Conservation (phyloP, 495 filamentous ascomycete genomes). For the Aspergillus sclerotioniger region DNA sequence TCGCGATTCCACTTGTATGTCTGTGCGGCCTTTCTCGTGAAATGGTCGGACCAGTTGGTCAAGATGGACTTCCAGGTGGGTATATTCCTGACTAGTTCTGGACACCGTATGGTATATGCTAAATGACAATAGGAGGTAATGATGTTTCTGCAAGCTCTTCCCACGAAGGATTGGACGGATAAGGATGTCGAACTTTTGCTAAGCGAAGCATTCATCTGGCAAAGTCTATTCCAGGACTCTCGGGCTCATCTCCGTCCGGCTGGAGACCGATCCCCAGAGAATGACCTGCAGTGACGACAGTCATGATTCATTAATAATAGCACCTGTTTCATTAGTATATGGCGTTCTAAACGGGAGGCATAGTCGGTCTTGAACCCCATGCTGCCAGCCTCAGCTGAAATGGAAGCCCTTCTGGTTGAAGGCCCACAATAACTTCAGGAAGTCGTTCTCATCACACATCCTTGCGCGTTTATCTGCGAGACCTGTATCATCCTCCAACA, state of each 20-base stretch:
- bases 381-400: conserved; percentile 62
- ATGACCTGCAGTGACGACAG: conserved; percentile 43
- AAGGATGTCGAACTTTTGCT: conserved; percentile 95
- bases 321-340: conserved; percentile 2
- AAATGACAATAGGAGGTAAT: conserved; percentile 72
- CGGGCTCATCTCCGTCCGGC: conserved; percentile 72
- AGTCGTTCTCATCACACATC: conserved; percentile 88
- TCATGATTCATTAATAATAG: conserved; percentile 35
- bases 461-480: conserved; percentile 77
- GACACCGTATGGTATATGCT: background rate
- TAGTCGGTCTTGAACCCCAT: conserved; percentile 9
- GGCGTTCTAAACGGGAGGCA: background rate
- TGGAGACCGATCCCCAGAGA: conserved; percentile 38
- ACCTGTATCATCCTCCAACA: conserved; percentile 71
- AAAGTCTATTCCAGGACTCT: conserved; percentile 85
- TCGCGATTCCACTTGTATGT: conserved; percentile 98
- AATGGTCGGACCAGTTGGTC: conserved; percentile 91
- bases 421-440: conserved; percentile 69
- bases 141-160: conserved; percentile 97
- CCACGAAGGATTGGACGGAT: conserved; percentile 93
- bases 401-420: conserved; percentile 93
- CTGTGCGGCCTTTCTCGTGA: conserved; percentile 96
- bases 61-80: conserved; percentile 90
- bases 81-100: background rate
- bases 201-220: conserved; percentile 96